Conservation (phyloP, 371 early-diverging fungal species). For the Saksenaea vasiformis region DNA sequence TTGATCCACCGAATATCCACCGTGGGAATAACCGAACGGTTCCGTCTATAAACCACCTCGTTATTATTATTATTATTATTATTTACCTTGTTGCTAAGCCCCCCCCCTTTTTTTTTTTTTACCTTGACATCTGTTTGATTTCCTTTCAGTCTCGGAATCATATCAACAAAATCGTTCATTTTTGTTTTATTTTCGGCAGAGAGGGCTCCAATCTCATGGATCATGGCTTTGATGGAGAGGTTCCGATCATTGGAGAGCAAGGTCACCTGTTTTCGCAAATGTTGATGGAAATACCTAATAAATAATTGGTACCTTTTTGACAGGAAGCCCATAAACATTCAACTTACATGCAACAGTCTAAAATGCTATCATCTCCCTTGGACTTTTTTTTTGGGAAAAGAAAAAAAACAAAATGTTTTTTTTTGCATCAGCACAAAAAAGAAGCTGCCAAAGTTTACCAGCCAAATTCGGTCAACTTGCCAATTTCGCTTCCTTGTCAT, state of each 20-base stretch:
- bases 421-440: not conserved
- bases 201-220: slow-evolving; percentile 35
- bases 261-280: slow-evolving; percentile 14
- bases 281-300: slow-evolving; percentile 23
- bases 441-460: not conserved
- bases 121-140: not conserved
- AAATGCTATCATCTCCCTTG: slow-evolving; percentile 39
- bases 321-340: not conserved
- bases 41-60: not conserved
- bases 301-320: not conserved
- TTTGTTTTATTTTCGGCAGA: slow-evolving; percentile 27
- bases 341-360: slow-evolving; percentile 45
- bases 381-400: not conserved
- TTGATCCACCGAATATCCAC: not conserved
- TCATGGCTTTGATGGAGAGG: slow-evolving; percentile 47
- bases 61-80: too few relatives aligned
- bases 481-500: slow-evolving; percentile 9
- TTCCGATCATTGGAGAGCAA: slow-evolving; percentile 46
- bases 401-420: not conserved
- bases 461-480: slow-evolving; percentile 6
- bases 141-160: not conserved
- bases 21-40: not conserved
- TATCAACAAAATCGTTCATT: slow-evolving; percentile 16
- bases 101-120: too few relatives aligned
- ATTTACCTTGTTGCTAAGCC: too few relatives aligned